Base-by-base conservation (phyloP, 441 rosid genomes). In the Populus hybrid region DNA sequence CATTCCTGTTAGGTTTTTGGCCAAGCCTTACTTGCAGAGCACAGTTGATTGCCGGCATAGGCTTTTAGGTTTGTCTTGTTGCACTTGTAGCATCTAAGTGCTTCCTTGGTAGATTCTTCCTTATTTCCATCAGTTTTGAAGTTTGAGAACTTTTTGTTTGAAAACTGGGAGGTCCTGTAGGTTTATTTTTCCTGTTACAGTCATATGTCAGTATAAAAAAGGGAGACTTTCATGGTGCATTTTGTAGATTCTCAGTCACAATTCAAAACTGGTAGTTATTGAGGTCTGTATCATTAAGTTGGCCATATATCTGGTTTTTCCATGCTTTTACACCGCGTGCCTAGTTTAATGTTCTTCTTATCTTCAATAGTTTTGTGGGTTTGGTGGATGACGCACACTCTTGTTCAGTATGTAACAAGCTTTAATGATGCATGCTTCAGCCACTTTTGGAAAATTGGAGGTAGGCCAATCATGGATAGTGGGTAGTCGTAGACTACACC, bases 321-420 rank as follows among this genome's bases (percentile, higher is more conserved):
- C 0, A 28, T 26, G 67, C n/a, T 30, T 54, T 54, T 18, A n/a
- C 54, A 5, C 8, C 34, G 78, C 73, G 16, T 68, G 73, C 54
- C 42, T 18, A 68, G 2, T 11, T 32, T 3, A 68, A 23, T 54
- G 67, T 23, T 46, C 54, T 65, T 46, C 68, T 30, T 34, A 21
- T 65, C n/a, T 50, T 76, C n/a, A 18, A 50, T 69, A 30, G 32
- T 69, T 76, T 34, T 68, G 67, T 36, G 67, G 54, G 54, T 68
- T 68, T 57, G 21, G 35, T 69, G 73, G 42, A 69, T 23, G 68
- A 76, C 10, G 35, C 12, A 38, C 34, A 57, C 34, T 30, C 32
- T 30, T 67, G 30, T 72, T 24, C 30, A 38, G 9, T 57, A 21
- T 2, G 16, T 26, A 64, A 74, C 28, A 16, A 5, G 65, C 35